A percentile compares a stretch with the other conserved stretches of the same genome.
These are phyloP conservation scores for Calophaca sinica DNA, from an alignment of 306 rosid species.

Conservation along the genomic window DNA sequence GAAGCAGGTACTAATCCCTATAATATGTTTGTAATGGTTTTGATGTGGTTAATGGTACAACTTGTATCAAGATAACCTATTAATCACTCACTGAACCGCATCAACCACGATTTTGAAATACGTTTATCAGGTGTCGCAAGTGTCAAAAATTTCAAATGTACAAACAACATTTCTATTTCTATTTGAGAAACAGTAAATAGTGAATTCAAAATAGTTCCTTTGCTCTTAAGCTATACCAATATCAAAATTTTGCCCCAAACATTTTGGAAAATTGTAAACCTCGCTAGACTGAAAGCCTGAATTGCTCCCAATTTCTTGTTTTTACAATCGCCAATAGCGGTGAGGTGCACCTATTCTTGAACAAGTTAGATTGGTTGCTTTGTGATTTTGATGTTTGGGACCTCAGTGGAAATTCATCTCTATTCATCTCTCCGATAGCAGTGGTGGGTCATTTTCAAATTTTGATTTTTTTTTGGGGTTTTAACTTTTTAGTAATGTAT, in stretches of 20 bases:
- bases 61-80: no score
- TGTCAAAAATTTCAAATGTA: no score
- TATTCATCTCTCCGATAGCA: slow-evolving; percentile 88
- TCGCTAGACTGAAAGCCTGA: slow-evolving; percentile 24
- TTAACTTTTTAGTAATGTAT: neutral
- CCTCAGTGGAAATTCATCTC: slow-evolving; percentile 70
- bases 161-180: no score
- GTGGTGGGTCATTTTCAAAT: slow-evolving; percentile 63
- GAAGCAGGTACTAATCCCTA: no score
- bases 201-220: neutral
- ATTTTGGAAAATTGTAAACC: slow-evolving; percentile 34
- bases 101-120: no score
- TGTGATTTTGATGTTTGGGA: slow-evolving; percentile 45
- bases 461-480: neutral
- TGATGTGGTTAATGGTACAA: no score
- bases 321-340: slow-evolving; percentile 10
- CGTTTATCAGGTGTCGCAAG: no score
- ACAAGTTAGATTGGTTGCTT: slow-evolving; percentile 42
- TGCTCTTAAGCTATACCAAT: slow-evolving; percentile 10
- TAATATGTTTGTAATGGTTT: no score
- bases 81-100: no score
- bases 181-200: no score
- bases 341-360: slow-evolving; percentile 24
- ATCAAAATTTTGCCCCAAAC: slow-evolving; percentile 40
- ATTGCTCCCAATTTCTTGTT: slow-evolving; percentile 27